Evolutionary conservation across 2,329 filamentous ascomycete genomes (phyloP).

Genomic region (Aspergillus alliaceus): DNA sequence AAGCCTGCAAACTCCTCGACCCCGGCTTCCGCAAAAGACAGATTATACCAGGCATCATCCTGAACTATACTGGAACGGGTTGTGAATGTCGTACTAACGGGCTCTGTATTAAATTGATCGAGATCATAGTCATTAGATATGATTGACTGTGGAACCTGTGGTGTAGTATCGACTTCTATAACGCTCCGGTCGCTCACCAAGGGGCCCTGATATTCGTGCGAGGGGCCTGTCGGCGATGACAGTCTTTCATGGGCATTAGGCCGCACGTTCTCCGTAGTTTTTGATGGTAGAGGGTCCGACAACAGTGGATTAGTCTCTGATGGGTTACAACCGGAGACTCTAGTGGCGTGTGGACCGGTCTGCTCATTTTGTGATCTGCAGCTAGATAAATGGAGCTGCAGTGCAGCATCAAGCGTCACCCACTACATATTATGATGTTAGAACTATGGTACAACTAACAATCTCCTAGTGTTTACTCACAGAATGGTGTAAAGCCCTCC

Average conservation of each 20-base stretch:
- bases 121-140: background rate
- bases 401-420: background rate
- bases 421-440: background rate
- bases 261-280: background rate
- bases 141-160: background rate
- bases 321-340: background rate
- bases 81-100: background rate
- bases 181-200: background rate
- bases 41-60: background rate
- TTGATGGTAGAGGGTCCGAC: background rate
- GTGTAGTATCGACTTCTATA: background rate
- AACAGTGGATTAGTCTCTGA: background rate
- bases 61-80: background rate
- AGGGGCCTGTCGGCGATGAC: background rate
- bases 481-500: background rate
- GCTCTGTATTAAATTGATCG: background rate
- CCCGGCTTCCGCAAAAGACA: slow-evolving; percentile 2
- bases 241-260: background rate
- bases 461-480: background rate
- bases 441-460: background rate
- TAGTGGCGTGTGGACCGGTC: background rate
- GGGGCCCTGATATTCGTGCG: background rate
- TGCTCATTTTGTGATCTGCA: background rate
- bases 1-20: background rate
- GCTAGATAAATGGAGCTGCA: background rate